Base-by-base conservation (phyloP, 768 basidiomycete species). In the Pluteus cervinus region DNA sequence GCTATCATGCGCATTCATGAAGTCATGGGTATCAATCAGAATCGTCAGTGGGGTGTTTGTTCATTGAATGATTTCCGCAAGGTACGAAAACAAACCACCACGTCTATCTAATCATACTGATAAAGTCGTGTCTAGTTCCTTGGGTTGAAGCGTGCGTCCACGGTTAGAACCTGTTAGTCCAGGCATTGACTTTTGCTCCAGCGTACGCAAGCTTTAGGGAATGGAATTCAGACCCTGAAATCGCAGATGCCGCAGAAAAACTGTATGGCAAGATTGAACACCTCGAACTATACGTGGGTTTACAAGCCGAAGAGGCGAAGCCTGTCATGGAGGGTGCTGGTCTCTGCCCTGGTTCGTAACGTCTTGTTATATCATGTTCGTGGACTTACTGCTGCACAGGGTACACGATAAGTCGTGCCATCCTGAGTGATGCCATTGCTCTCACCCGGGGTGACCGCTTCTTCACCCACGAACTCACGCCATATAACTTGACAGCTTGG, bases 391-490 rank as follows among this genome's bases (percentile, higher is more conserved):
- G 41, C 22, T 14, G 12, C 2, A 39, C n/a, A 81, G 81, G 79
- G 9, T 90, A 85, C 58, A 91, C 88, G 7, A 75, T 87, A 49
- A 82, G 82, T 48, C 78, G 88, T 23, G 87, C 88, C 6, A 91
- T 91, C 49, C 76, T 91, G 22, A 76, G 79, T 44, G 88, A 91
- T 51, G 88, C 88, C 20, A 83, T 90, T 39, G 85, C 88, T 9
- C 75, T 91, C 37, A 88, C 85, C 33, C 80, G 87, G 36, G 88
- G 88, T 21, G 88, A 91, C 51, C 71, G 87, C 36, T 83, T 77
- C 68, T 86, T 75, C 61, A 90, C 86, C 1, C 67, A 83, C 18
- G 88, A 91, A 50, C 82, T 75, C 54, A 90, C 88, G 0, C 81
- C 87, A 1, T 74, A 63, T 62, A 89, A 89, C 54, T 52, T 87